These are phyloP conservation scores for Chlamydomonas applanata DNA, from an alignment of 139 green algal species.

Conservation along the genomic window DNA sequence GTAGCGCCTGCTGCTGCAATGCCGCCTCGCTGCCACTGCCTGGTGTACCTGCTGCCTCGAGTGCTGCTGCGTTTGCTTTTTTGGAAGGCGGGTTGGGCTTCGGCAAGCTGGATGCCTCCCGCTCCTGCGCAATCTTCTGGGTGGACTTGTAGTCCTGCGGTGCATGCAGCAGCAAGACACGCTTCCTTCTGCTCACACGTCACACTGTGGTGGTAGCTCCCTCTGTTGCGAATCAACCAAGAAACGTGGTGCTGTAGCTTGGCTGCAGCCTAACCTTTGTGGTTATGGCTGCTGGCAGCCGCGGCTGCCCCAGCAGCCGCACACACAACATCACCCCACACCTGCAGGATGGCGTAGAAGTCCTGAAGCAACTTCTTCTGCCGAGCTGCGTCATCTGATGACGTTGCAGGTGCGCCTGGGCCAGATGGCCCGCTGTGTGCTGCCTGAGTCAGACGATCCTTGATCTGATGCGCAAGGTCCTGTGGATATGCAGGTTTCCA, in stretches of 20 bases:
- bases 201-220: too few species aligned
- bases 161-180: too few species aligned
- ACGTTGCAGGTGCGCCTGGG: too few species aligned
- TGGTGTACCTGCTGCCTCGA: conserved; percentile 9
- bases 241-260: too few species aligned
- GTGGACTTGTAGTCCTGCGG: conserved; percentile 61
- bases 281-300: too few species aligned
- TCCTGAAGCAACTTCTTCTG: conserved; percentile 49
- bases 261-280: too few species aligned
- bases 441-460: conserved; percentile 34
- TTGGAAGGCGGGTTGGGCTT: not conserved
- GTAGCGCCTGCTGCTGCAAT: conserved; percentile 38
- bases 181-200: too few species aligned
- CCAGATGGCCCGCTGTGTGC: conserved; percentile 1
- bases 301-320: too few species aligned
- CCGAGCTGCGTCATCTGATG: too few species aligned
- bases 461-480: conserved; percentile 43
- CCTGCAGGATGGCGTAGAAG: conserved; percentile 52
- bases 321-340: too few species aligned
- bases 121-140: conserved; percentile 54
- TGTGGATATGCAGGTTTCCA: not conserved
- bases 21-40: conserved; percentile 43
- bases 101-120: conserved; percentile 67
- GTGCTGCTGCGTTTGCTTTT: not conserved
- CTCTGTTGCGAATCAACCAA: too few species aligned